Evolutionary conservation across 202 grass and related monocot species (phyloP).

Genomic region (Cymbopogon flexuosus): DNA sequence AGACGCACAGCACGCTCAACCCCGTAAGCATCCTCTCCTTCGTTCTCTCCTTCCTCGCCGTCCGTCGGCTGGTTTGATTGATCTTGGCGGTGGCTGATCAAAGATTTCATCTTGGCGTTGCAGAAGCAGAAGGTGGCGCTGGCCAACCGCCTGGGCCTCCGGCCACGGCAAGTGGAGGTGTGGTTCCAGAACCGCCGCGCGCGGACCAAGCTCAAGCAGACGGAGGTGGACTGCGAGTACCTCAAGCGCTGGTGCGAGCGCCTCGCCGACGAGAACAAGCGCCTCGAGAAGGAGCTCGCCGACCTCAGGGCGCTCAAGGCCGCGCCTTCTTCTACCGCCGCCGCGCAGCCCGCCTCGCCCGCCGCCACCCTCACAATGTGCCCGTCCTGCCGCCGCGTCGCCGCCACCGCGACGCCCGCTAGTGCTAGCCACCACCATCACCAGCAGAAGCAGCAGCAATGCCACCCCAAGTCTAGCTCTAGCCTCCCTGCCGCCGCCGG

Average conservation of each 20-base stretch:
- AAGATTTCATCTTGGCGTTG: background rate
- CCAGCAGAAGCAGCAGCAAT: background rate
- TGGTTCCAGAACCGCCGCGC: constrained; percentile 73
- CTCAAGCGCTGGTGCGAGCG: constrained; percentile 87
- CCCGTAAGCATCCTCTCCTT: constrained; percentile 34
- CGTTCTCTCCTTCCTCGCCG: background rate
- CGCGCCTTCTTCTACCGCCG: background rate
- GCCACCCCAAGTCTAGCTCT: constrained; percentile 30
- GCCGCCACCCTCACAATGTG: constrained; percentile 65
- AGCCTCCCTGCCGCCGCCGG: background rate
- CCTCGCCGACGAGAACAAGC: constrained; percentile 76
- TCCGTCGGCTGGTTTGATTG: too few relatives aligned
- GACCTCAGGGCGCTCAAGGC: constrained; percentile 67
- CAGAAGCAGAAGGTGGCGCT: constrained; percentile 78
- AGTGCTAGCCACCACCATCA: background rate
- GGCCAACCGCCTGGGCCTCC: constrained; percentile 54
- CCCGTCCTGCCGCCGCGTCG: constrained; percentile 66
- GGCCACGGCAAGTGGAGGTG: constrained; percentile 75
- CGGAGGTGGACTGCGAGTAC: constrained; percentile 89
- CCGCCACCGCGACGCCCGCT: background rate
- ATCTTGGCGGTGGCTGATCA: background rate
- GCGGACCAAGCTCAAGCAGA: constrained; percentile 84
- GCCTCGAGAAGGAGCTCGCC: constrained; percentile 71
- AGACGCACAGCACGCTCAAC: constrained; percentile 76
- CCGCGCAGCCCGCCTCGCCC: background rate